phyloP scores from a whole-genome alignment of 2,329 filamentous ascomycete genomes.

The Penicillium janthinellum region DNA sequence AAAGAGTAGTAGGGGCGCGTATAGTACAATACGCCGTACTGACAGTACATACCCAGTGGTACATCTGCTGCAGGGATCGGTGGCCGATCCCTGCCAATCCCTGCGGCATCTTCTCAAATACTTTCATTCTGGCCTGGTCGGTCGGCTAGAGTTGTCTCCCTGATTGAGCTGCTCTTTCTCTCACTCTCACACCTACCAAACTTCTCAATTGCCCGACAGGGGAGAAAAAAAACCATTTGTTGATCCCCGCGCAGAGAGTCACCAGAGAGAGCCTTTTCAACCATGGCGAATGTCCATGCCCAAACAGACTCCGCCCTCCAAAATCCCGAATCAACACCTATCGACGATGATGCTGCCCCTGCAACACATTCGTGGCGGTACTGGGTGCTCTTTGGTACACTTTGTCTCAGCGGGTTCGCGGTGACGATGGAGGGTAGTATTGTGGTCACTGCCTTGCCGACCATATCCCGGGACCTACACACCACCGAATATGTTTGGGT shows the following conservation, averaged over 20 bases:
- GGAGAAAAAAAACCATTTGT: too few species aligned
- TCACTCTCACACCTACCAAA: background rate
- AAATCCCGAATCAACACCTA: background rate
- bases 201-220: too few species aligned
- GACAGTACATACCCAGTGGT: background rate
- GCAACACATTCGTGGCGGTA: background rate
- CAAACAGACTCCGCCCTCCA: background rate
- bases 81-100: background rate
- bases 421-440: constrained; percentile 15
- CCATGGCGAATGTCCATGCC: background rate
- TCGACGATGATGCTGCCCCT: background rate
- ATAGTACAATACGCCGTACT: background rate
- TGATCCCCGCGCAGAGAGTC: too few species aligned
- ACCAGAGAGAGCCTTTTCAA: background rate
- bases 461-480: constrained; percentile 6
- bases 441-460: constrained; percentile 14
- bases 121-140: background rate
- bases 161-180: background rate
- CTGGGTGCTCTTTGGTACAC: constrained; percentile 9
- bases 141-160: background rate
- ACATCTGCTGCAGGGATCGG: background rate
- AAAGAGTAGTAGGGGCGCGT: too few species aligned
- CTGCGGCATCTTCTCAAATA: background rate
- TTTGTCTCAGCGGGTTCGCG: constrained; percentile 14
- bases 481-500: constrained; percentile 14